phyloP scores from a whole-genome alignment of 805 yeast genomes.

The Candida broadrunensis region DNA sequence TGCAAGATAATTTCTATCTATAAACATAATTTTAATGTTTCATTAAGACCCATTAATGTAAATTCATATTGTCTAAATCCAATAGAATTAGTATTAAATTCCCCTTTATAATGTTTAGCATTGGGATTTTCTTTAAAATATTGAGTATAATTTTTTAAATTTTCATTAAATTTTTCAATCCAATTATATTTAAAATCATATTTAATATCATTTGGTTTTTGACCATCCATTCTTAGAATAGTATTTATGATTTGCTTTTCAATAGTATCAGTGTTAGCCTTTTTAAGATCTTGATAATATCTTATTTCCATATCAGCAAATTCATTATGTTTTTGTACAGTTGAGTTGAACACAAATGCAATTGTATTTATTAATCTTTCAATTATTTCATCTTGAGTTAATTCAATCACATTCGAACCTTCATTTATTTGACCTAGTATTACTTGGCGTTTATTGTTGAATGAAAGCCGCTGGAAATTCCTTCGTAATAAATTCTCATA shows the following conservation, averaged over 20 bases:
- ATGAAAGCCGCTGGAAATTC: conserved; percentile 18
- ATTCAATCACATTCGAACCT: not conserved
- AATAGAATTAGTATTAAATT: conserved; percentile 6
- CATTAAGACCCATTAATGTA: conserved; percentile 27
- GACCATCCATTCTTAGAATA: conserved; percentile 19
- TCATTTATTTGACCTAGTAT: conserved; percentile 7
- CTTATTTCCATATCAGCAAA: conserved; percentile 7
- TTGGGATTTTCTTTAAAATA: not conserved
- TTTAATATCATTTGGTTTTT: conserved; percentile 19
- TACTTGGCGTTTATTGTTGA: conserved; percentile 12
- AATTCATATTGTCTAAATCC: conserved; percentile 23
- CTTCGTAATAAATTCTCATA: conserved; percentile 23
- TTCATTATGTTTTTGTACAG: conserved; percentile 16
- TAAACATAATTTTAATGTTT: conserved; percentile 22
- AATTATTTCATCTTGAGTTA: conserved; percentile 12
- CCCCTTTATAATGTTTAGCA: not conserved
- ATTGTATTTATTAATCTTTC: conserved; percentile 23
- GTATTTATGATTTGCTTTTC: conserved; percentile 23
- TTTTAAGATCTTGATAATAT: conserved; percentile 15
- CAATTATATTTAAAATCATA: conserved; percentile 22
- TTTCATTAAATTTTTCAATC: conserved; percentile 11
- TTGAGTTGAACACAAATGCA: conserved; percentile 29
- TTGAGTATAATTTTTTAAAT: not conserved
- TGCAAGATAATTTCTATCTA: conserved; percentile 5
- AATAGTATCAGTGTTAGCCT: conserved; percentile 9